Evolutionary conservation across 2,329 filamentous ascomycete genomes (phyloP).

Genomic region (Colletotrichum musicola): DNA sequence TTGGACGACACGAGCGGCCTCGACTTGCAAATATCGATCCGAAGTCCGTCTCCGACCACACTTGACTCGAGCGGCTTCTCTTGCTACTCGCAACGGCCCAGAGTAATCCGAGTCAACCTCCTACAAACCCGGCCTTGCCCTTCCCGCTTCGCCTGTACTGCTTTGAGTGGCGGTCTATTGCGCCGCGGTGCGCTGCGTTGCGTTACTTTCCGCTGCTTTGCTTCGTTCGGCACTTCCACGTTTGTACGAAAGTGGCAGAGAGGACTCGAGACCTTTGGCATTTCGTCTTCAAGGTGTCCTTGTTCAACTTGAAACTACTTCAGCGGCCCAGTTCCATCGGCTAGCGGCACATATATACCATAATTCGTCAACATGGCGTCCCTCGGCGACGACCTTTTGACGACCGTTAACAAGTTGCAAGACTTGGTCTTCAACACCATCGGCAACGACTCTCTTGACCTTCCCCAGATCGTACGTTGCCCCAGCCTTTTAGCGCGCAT

Average conservation of each 20-base stretch:
- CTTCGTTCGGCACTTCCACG: no score
- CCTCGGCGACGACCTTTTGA: constrained; percentile 94
- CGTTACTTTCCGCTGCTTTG: constrained; percentile 9
- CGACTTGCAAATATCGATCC: constrained; percentile 21
- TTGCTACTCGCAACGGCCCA: no score
- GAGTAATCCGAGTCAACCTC: not conserved
- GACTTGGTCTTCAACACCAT: constrained; percentile 99
- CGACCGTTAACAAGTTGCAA: constrained; percentile 97
- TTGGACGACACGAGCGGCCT: constrained; percentile 36
- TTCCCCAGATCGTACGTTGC: constrained; percentile 92
- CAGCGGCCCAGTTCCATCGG: not conserved
- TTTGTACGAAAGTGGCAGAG: not conserved
- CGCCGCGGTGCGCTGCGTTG: constrained; percentile 7
- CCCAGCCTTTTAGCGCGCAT: constrained; percentile 3
- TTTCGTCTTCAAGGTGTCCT: no score
- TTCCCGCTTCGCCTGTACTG: constrained; percentile 9
- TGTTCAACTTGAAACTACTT: no score
- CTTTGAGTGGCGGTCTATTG: constrained; percentile 18
- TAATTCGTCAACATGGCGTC: constrained; percentile 77
- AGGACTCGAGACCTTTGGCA: no score
- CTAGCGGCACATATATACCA: not conserved
- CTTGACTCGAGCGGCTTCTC: constrained; percentile 7
- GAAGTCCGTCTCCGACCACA: not conserved
- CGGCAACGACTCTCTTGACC: constrained; percentile 96
- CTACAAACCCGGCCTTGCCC: constrained; percentile 19